Evolutionary conservation across 148 eudicot genomes (phyloP).

Genomic region (Bassia scoparia): DNA sequence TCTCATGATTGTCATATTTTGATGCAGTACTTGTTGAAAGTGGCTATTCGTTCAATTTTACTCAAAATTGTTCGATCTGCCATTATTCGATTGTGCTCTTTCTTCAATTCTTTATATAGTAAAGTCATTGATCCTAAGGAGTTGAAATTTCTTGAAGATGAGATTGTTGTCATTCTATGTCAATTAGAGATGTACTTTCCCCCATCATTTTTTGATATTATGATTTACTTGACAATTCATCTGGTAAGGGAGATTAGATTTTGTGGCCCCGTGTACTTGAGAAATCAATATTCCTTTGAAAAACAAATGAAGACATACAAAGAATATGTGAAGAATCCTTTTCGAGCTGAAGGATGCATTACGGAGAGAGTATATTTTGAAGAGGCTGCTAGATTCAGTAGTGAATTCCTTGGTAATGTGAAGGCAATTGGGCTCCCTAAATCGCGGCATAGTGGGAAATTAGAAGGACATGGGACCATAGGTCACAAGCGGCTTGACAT

Average conservation of each 20-base stretch:
- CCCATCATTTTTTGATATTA: constrained; percentile 11
- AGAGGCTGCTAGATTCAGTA: neutral
- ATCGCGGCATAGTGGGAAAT: too few relatives aligned
- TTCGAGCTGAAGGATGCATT: neutral
- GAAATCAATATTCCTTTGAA: neutral
- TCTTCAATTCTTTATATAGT: neutral
- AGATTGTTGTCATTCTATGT: constrained; percentile 6
- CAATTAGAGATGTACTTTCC: constrained; percentile 23
- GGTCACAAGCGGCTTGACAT: too few relatives aligned
- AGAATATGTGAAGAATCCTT: neutral
- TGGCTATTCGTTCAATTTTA: too few relatives aligned
- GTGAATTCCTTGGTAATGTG: too few relatives aligned
- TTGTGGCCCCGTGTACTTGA: neutral
- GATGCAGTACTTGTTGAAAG: neutral
- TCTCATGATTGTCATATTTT: neutral
- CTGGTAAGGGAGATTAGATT: neutral
- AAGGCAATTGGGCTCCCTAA: too few relatives aligned
- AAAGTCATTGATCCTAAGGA: constrained; percentile 3
- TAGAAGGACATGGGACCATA: too few relatives aligned
- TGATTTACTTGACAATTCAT: constrained; percentile 16
- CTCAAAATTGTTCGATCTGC: neutral
- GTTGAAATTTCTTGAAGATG: neutral
- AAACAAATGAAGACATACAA: neutral
- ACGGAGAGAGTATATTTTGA: neutral
- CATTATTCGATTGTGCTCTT: neutral